Evolutionary conservation across 352 stramenopile genomes (phyloP), one percentile per base, ranked within the genome.

Genomic region (Phytophthora rubi): DNA sequence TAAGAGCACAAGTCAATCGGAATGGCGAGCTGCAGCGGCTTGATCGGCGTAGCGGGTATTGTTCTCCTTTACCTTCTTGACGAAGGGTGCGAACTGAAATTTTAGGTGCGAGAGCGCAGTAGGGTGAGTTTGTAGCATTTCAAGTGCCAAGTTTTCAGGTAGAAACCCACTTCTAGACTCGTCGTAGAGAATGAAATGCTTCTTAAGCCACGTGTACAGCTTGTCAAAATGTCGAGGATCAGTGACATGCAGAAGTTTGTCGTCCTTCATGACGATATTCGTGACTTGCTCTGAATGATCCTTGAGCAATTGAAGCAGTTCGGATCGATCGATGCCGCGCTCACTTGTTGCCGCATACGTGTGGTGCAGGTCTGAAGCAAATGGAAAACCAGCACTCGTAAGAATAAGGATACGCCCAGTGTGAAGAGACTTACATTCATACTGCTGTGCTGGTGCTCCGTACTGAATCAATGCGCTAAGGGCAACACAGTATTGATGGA

Each of bases 131-230:
- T 79, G 53, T 0, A 92, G 69, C 79, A 92, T 79, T 30, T 84
- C 81, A 21, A 89, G 58, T 2, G 79, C 68, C 7, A 59, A 18
- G 16, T 66, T 56, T 6, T 75, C 66, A 0, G 80, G 47, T n/a
- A 92, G 52, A 53, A 67, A 85, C 0, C 82, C 82, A 5, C 62
- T 63, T 16, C 77, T 73, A 0, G 68, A 49, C 1, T 62, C 61
- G 47, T 92, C 84, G 48, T 80, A 88, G 15, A 83, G 23, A 21
- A 59, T 79, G n/a, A 88, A 76, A 42, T 90, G 73, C 59, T 89
- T 90, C 73, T 92, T 92, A 21, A 92, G 63, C 84, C 84, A 92
- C 26, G 84, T 92, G 64, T 92, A 92, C 3, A 92, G 62, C 3
- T 81, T 73, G 54, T 92, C 84, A 64, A 89, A 90, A 49, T 89